phyloP scores from a whole-genome alignment of 345 rosid genomes.

The Citrus australasica region DNA sequence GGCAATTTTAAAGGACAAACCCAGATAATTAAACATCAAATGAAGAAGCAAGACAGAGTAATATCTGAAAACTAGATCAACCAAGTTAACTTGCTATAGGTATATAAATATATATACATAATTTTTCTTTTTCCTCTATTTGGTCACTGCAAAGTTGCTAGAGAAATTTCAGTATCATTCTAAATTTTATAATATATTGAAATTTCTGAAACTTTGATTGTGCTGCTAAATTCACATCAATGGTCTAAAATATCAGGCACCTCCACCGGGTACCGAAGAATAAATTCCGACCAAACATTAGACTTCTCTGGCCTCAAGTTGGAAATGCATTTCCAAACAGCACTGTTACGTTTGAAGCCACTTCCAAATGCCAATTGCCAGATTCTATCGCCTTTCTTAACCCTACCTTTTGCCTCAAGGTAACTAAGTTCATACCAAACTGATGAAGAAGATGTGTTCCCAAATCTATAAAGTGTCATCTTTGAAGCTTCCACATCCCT shows the following conservation, averaged over 20 bases:
- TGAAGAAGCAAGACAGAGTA: too few relatives aligned
- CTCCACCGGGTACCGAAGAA: neutral
- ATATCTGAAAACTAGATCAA: too few relatives aligned
- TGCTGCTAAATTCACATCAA: neutral
- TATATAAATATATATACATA: too few relatives aligned
- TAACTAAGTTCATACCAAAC: conserved; percentile 20
- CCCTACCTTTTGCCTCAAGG: conserved; percentile 21
- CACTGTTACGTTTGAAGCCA: conserved; percentile 13
- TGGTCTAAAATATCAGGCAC: conserved; percentile 6
- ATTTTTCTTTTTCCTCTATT: too few relatives aligned
- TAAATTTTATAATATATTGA: neutral
- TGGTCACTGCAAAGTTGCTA: too few relatives aligned
- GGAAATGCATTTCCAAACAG: conserved; percentile 20
- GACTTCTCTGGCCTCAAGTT: neutral
- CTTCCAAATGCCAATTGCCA: conserved; percentile 15
- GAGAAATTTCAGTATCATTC: too few relatives aligned
- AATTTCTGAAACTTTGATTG: neutral
- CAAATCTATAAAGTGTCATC: conserved; percentile 20
- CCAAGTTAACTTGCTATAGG: too few relatives aligned
- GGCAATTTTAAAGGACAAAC: too few relatives aligned
- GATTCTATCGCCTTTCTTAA: conserved; percentile 7
- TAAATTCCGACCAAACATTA: conserved; percentile 13
- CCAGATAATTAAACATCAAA: too few relatives aligned
- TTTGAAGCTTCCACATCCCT: conserved; percentile 20
- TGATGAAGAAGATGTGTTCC: conserved; percentile 24